A percentile compares a stretch with the other conserved stretches of the same genome.
phyloP scores from a whole-genome alignment of 202 grass and related monocot species.

The Thinopyrum obtusiflorum region DNA sequence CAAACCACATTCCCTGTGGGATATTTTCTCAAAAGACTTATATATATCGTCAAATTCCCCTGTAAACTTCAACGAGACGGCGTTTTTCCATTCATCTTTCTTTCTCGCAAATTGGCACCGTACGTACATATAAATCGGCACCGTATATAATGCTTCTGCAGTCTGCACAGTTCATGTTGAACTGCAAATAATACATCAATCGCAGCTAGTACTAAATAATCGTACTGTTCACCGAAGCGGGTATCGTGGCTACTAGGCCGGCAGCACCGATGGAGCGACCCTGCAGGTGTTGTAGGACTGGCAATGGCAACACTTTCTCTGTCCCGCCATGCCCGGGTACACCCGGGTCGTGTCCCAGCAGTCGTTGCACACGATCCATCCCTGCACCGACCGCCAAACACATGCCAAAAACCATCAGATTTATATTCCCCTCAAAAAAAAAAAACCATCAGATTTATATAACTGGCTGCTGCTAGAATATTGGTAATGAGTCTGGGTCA shows the following conservation, averaged over 20 bases:
- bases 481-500: no score
- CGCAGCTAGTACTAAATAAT: not conserved
- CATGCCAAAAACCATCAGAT: not conserved
- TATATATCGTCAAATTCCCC: no score
- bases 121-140: not conserved
- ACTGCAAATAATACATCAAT: conserved; percentile 14
- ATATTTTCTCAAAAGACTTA: no score
- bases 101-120: not conserved
- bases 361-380: conserved; percentile 70
- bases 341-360: conserved; percentile 66
- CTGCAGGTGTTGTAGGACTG: conserved; percentile 66
- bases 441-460: not conserved
- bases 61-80: not conserved
- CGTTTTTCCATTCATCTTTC: not conserved
- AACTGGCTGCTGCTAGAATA: no score
- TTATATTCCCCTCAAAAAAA: no score
- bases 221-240: not conserved
- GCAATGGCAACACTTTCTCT: conserved; percentile 64
- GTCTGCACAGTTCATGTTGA: not conserved
- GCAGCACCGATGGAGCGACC: conserved; percentile 49
- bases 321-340: conserved; percentile 46
- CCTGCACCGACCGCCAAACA: conserved; percentile 22
- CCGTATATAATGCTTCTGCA: not conserved
- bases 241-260: not conserved
- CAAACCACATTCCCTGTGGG: no score